Conservation (phyloP, 306 rosid species). For the Glycyrrhiza uralensis region DNA sequence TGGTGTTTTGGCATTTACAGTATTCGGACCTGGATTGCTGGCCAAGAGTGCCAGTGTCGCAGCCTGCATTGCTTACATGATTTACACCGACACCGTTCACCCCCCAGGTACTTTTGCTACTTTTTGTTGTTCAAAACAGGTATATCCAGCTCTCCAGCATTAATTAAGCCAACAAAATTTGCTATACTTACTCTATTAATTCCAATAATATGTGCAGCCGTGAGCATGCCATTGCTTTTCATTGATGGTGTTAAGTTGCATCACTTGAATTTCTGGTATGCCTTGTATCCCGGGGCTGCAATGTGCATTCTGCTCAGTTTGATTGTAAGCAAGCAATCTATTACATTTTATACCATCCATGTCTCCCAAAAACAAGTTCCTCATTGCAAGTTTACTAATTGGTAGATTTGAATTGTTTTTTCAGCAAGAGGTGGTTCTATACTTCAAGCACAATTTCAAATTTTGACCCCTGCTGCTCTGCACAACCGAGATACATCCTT, state of each 20-base stretch:
- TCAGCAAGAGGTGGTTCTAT: conserved; percentile 84
- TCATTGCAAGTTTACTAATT: not conserved
- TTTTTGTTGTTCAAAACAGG: not conserved
- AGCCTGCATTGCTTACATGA: conserved; percentile 86
- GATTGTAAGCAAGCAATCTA: conserved; percentile 62
- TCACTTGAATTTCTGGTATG: conserved; percentile 72
- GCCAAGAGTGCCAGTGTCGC: conserved; percentile 73
- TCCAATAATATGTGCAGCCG: conserved; percentile 53
- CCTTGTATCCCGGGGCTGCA: conserved; percentile 74
- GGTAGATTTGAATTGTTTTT: not conserved
- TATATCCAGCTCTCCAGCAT: not conserved
- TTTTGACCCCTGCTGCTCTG: conserved; percentile 41
- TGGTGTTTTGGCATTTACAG: conserved; percentile 64
- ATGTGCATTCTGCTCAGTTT: conserved; percentile 75
- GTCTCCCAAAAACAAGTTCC: not conserved
- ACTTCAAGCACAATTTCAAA: conserved; percentile 69
- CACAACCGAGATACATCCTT: not conserved
- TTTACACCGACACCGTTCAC: conserved; percentile 59
- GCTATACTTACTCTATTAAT: not conserved
- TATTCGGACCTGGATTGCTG: conserved; percentile 87
- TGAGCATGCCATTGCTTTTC: conserved; percentile 84
- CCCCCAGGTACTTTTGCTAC: conserved; percentile 67
- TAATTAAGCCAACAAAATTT: not conserved
- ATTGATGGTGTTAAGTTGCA: conserved; percentile 85
- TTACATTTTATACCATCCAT: not conserved